A percentile compares a stretch with the other conserved stretches of the same genome.
phyloP scores from a whole-genome alignment of 208 protist genomes.

The Crithidia acanthocephali region DNA sequence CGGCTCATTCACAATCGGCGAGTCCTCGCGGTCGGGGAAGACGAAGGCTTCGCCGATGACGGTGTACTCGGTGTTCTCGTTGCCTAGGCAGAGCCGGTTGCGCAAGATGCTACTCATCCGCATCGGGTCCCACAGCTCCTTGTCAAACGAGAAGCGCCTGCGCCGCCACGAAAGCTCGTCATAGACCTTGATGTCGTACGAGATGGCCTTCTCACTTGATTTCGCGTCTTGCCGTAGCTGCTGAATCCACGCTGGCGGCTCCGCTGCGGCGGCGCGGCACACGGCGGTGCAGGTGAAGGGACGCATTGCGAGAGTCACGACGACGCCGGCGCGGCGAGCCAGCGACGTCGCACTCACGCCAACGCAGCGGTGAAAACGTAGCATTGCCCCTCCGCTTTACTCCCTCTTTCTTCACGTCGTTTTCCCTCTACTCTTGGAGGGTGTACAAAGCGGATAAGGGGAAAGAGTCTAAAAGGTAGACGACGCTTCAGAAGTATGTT shows the following conservation, averaged over 20 bases:
- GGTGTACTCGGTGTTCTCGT: slow-evolving; percentile 87
- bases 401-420: background rate
- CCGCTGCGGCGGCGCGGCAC: slow-evolving; percentile 4
- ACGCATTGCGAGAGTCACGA: background rate
- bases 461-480: no score
- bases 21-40: slow-evolving; percentile 91
- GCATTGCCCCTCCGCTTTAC: slow-evolving; percentile 4
- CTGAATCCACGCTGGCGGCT: slow-evolving; percentile 68
- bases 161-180: slow-evolving; percentile 84
- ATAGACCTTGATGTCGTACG: slow-evolving; percentile 91
- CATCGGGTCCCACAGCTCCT: slow-evolving; percentile 81
- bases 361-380: slow-evolving; percentile 11
- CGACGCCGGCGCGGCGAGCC: background rate
- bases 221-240: slow-evolving; percentile 78
- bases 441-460: no score
- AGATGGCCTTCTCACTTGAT: slow-evolving; percentile 67
- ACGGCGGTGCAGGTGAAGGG: background rate
- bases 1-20: slow-evolving; percentile 91
- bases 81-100: slow-evolving; percentile 78
- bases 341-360: background rate
- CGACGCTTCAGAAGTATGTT: no score
- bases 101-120: slow-evolving; percentile 86
- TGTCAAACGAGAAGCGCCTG: slow-evolving; percentile 80
- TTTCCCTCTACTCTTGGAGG: no score
- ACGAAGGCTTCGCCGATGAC: slow-evolving; percentile 92